phyloP scores from a whole-genome alignment of 2,329 filamentous ascomycete genomes.

The Hymenoscyphus fructigenus region DNA sequence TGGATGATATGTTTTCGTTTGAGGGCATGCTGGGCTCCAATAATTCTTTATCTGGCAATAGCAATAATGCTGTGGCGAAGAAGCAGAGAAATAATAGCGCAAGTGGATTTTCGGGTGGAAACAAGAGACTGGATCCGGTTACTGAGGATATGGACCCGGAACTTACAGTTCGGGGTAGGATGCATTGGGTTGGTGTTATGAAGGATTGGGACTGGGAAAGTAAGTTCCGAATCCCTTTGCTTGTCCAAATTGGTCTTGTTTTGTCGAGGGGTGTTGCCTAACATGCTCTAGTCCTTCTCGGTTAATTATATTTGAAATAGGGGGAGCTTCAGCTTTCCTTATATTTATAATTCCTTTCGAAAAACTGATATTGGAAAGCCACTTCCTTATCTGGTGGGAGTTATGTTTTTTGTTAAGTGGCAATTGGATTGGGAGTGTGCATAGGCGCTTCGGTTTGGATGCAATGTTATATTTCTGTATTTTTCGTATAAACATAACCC shows the following conservation, averaged over 20 bases:
- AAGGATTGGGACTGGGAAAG: conserved; percentile 72
- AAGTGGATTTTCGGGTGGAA: conserved; percentile 13
- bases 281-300: neutral
- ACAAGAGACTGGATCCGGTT: conserved; percentile 29
- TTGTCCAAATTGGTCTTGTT: neutral
- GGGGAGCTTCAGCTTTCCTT: neutral
- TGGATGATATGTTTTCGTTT: conserved; percentile 31
- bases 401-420: neutral
- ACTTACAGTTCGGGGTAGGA: conserved; percentile 61
- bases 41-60: conserved; percentile 15
- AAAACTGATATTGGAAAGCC: neutral
- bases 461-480: neutral
- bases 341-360: neutral
- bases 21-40: conserved; percentile 31
- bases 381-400: too few relatives aligned
- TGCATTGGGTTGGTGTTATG: conserved; percentile 73
- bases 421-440: neutral
- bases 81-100: conserved; percentile 30
- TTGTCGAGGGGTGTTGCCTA: neutral
- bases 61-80: conserved; percentile 7
- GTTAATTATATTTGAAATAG: neutral
- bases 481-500: neutral
- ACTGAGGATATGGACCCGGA: conserved; percentile 52
- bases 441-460: neutral
- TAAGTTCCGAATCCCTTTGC: conserved; percentile 40